Evolutionary conservation across 768 basidiomycete species (phyloP).

Genomic region (Hygrophorus pudorinus): DNA sequence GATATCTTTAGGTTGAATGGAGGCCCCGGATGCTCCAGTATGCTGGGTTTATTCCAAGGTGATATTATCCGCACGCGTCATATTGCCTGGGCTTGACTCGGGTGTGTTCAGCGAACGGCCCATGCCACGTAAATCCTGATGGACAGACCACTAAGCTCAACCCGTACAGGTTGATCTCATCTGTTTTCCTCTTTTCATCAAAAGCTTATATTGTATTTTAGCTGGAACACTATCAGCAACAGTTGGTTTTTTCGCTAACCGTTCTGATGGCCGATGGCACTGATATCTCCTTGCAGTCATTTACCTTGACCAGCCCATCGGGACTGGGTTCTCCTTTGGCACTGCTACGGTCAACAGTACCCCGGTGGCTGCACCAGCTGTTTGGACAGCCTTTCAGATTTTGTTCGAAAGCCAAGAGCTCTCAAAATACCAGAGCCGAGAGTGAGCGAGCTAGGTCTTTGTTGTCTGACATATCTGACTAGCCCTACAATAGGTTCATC

Average conservation of each 20-base stretch:
- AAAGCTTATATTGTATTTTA: neutral
- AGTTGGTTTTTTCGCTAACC: too few relatives aligned
- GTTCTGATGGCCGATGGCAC: too few relatives aligned
- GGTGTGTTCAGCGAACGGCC: constrained; percentile 49
- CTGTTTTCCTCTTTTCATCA: neutral
- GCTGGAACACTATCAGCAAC: too few relatives aligned
- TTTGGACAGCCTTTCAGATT: too few relatives aligned
- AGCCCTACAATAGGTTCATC: constrained; percentile 49
- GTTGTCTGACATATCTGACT: neutral
- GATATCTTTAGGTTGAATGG: constrained; percentile 24
- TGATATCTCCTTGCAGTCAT: constrained; percentile 39
- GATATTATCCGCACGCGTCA: too few relatives aligned
- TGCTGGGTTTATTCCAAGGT: too few relatives aligned
- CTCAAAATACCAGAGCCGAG: too few relatives aligned
- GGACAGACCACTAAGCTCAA: constrained; percentile 43
- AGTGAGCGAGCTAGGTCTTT: neutral
- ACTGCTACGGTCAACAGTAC: constrained; percentile 49
- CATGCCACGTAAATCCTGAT: constrained; percentile 49
- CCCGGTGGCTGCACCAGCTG: constrained; percentile 40
- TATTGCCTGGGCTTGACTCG: too few relatives aligned
- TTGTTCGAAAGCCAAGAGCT: too few relatives aligned
- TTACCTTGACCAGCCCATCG: constrained; percentile 63
- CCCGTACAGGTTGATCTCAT: constrained; percentile 47
- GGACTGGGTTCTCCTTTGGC: too few relatives aligned
- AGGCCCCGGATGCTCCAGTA: too few relatives aligned